phyloP scores from a whole-genome alignment of 2,329 filamentous ascomycete genomes.

The Exophiala alcalophila region DNA sequence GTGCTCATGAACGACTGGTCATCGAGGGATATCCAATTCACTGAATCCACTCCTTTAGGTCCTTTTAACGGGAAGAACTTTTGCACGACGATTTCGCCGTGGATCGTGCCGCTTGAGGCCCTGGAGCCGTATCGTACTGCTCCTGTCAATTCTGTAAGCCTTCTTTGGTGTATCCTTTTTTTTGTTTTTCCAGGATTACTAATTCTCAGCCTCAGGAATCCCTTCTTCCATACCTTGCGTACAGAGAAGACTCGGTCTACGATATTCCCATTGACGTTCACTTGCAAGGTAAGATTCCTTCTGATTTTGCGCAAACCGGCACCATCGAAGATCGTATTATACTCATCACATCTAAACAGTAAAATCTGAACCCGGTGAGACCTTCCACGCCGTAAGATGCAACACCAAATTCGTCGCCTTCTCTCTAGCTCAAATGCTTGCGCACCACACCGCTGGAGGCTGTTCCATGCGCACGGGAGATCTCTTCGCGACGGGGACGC shows the following conservation, averaged over 20 bases:
- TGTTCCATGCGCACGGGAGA: constrained; percentile 72
- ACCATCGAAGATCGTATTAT: constrained; percentile 3
- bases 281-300: background rate
- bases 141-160: constrained; percentile 1
- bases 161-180: background rate
- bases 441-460: constrained; percentile 72
- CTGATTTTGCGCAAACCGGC: too few species aligned
- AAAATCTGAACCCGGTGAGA: background rate
- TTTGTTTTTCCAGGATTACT: background rate
- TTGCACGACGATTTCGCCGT: constrained; percentile 58
- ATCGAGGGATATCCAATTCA: constrained; percentile 14
- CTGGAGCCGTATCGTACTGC: constrained; percentile 34
- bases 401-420: constrained; percentile 68
- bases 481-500: constrained; percentile 73
- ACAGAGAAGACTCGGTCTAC: background rate
- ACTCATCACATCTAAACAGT: background rate
- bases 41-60: constrained; percentile 41
- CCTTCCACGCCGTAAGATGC: constrained; percentile 50
- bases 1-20: constrained; percentile 86
- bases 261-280: background rate
- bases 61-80: constrained; percentile 63
- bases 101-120: constrained; percentile 61
- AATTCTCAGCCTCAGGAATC: background rate
- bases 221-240: background rate
- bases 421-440: constrained; percentile 78